Conservation (phyloP, 345 rosid species). For the Draba incana region DNA sequence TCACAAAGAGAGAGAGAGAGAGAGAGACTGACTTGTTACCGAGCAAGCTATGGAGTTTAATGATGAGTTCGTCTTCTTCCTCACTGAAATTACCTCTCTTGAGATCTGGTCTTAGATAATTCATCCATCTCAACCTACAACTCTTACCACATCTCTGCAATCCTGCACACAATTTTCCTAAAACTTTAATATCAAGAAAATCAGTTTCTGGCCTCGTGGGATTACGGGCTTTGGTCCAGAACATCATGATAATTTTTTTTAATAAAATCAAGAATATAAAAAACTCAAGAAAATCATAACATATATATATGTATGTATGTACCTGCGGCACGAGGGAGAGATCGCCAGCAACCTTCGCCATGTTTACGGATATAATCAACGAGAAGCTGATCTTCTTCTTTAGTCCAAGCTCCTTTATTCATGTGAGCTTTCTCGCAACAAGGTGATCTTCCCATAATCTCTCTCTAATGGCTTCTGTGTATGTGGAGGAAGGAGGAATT, state of each 20-base stretch:
- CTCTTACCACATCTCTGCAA: slow-evolving; percentile 86
- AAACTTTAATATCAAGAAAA: background rate
- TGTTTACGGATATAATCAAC: slow-evolving; percentile 74
- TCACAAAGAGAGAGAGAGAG: background rate
- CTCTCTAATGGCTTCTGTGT: slow-evolving; percentile 11
- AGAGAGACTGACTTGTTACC: slow-evolving; percentile 69
- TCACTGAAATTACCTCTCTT: slow-evolving; percentile 86
- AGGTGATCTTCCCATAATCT: slow-evolving; percentile 82
- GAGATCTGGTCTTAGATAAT: slow-evolving; percentile 72
- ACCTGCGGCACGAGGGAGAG: slow-evolving; percentile 92
- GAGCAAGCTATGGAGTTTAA: slow-evolving; percentile 71
- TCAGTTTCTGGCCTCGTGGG: too few species aligned
- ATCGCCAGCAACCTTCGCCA: slow-evolving; percentile 95
- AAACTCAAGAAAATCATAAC: too few species aligned
- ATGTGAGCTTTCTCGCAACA: slow-evolving; percentile 92
- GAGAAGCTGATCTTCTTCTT: slow-evolving; percentile 86
- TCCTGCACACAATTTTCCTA: slow-evolving; percentile 44
- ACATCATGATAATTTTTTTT: too few species aligned
- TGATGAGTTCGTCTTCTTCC: slow-evolving; percentile 81
- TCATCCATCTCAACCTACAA: slow-evolving; percentile 81
- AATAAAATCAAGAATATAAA: background rate
- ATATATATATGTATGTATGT: background rate
- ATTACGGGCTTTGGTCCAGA: too few species aligned
- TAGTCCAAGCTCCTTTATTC: slow-evolving; percentile 96
- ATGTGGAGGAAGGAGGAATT: background rate